A percentile compares a stretch with the other conserved stretches of the same genome.
Evolutionary conservation across 805 yeast genomes (phyloP).

Genomic region (Candida nonsorbophila): DNA sequence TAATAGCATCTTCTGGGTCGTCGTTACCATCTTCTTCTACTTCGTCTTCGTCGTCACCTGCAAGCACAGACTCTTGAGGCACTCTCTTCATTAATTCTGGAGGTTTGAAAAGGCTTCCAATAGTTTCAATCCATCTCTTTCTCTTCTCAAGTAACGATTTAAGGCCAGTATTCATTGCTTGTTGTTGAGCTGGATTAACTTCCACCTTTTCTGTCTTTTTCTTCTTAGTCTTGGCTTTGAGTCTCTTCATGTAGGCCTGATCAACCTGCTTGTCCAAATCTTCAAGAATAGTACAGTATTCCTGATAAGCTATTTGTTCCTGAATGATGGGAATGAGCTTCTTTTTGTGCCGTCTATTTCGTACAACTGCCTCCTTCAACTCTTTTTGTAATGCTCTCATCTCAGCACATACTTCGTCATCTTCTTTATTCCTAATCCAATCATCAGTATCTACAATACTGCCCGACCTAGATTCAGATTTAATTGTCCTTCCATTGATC

Average conservation of each 20-base stretch:
- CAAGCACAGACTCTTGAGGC: constrained; percentile 60
- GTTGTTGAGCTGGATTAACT: constrained; percentile 45
- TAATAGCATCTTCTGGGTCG: constrained; percentile 13
- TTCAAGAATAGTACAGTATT: constrained; percentile 81
- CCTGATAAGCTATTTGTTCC: constrained; percentile 92
- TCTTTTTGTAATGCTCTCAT: constrained; percentile 68
- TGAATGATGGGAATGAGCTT: constrained; percentile 67
- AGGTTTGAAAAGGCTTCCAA: constrained; percentile 78
- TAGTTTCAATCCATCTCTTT: constrained; percentile 78
- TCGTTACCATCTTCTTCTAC: constrained; percentile 25
- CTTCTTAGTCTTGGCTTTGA: constrained; percentile 65
- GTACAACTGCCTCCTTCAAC: constrained; percentile 52
- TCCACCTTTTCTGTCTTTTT: constrained; percentile 40
- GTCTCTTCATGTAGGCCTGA: constrained; percentile 81
- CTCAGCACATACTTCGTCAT: constrained; percentile 89
- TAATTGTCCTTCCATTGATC: constrained; percentile 16
- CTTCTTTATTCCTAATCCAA: constrained; percentile 81
- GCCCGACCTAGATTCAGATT: constrained; percentile 13
- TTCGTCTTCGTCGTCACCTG: constrained; percentile 26
- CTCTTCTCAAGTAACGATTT: constrained; percentile 81
- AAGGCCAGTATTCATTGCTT: constrained; percentile 73
- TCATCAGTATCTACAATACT: constrained; percentile 50
- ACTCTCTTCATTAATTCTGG: constrained; percentile 69
- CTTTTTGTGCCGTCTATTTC: constrained; percentile 65
- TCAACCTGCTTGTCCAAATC: constrained; percentile 96